A percentile compares a stretch with the other conserved stretches of the same genome.
Conservation (phyloP, 345 rosid species). For the Bruguiera gymnorhiza region DNA sequence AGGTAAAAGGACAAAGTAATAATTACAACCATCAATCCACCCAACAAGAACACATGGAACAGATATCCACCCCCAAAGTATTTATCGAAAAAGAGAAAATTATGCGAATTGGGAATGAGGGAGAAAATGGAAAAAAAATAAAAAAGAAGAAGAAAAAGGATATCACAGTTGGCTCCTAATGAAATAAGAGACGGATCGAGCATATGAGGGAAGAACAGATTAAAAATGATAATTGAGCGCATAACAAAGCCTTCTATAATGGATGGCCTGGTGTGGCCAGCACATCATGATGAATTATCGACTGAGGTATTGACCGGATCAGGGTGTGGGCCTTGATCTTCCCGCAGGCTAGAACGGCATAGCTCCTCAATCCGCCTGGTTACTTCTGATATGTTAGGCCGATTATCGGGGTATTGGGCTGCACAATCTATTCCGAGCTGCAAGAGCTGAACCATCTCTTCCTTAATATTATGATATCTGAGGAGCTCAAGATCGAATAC, state of each 20-base stretch:
- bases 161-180: conserved; percentile 26
- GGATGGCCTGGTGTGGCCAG: not conserved
- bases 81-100: conserved; percentile 7
- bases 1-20: conserved; percentile 32
- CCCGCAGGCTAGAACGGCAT: conserved; percentile 27
- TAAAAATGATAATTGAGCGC: conserved; percentile 21
- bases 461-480: conserved; percentile 70
- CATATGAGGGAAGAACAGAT: conserved; percentile 12
- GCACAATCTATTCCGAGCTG: conserved; percentile 86
- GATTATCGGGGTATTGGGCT: conserved; percentile 74
- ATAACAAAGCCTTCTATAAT: conserved; percentile 14
- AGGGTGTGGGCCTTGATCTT: conserved; percentile 19
- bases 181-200: conserved; percentile 17
- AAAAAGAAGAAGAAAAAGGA: not conserved
- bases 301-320: conserved; percentile 27
- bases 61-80: conserved; percentile 27
- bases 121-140: not conserved
- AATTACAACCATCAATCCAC: conserved; percentile 41
- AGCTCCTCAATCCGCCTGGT: conserved; percentile 56
- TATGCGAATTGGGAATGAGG: not conserved
- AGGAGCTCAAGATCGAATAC: conserved; percentile 88
- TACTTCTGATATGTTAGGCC: conserved; percentile 68
- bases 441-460: conserved; percentile 76
- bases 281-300: conserved; percentile 30
- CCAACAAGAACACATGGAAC: conserved; percentile 36